These are phyloP conservation scores for Pseudogymnoascus sp. DNA, from an alignment of 2,329 filamentous ascomycete genomes.

Conservation along the genomic window DNA sequence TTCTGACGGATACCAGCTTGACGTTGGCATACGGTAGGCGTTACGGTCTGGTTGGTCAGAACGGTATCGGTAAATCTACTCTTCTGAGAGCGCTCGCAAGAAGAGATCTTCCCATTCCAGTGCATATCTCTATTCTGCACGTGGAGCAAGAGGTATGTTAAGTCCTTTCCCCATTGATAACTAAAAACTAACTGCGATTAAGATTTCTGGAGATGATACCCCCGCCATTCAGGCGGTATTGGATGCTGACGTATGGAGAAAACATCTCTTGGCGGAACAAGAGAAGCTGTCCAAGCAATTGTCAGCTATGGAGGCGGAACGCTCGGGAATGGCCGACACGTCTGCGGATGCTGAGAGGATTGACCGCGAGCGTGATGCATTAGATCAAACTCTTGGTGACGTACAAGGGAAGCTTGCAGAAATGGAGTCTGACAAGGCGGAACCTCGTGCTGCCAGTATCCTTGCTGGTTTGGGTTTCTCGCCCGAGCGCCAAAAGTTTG, in stretches of 20 bases:
- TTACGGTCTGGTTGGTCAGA: conserved; percentile 96
- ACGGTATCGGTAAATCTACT: conserved; percentile 98
- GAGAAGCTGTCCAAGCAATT: conserved; percentile 73
- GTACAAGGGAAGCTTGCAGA: conserved; percentile 87
- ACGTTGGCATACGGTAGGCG: conserved; percentile 87
- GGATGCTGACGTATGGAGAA: conserved; percentile 97
- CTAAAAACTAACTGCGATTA: conserved; percentile 19
- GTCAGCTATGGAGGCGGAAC: conserved; percentile 66
- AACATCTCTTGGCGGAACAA: conserved; percentile 86
- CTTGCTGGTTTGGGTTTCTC: conserved; percentile 96
- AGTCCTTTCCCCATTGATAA: not conserved
- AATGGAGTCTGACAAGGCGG: conserved; percentile 99
- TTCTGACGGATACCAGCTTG: conserved; percentile 81
- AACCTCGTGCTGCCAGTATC: conserved; percentile 90
- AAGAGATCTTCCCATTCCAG: conserved; percentile 89
- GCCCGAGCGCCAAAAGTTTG: conserved; percentile 77
- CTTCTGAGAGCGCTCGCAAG: conserved; percentile 82
- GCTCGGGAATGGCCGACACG: conserved; percentile 78
- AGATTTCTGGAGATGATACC: conserved; percentile 93
- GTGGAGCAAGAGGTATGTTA: conserved; percentile 86
- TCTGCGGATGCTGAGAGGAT: conserved; percentile 79
- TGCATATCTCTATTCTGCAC: conserved; percentile 96
- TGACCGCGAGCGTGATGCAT: conserved; percentile 79
- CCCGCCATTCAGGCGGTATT: conserved; percentile 89
- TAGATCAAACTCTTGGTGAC: conserved; percentile 85